Evolutionary conservation across 345 rosid species (phyloP).

Genomic region (Salix koriyanagi): DNA sequence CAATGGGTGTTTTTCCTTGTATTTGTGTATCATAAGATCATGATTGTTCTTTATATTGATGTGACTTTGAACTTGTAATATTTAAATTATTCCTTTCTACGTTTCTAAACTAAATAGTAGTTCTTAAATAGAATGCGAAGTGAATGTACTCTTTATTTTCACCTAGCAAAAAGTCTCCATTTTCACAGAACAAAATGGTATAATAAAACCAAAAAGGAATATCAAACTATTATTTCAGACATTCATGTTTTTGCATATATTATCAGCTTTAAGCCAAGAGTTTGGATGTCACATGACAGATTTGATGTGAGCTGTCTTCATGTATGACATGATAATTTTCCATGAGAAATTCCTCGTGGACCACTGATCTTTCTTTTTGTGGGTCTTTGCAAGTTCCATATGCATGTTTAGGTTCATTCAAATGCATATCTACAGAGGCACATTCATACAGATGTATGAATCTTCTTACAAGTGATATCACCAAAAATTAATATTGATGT

Average conservation of each 20-base stretch:
- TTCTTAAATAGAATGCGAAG: not conserved
- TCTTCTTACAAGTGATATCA: too few relatives aligned
- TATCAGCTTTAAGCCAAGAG: not conserved
- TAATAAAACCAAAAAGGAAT: not conserved
- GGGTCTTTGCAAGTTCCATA: not conserved
- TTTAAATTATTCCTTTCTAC: not conserved
- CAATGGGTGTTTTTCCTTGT: not conserved
- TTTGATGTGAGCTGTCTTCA: not conserved
- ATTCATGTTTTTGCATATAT: not conserved
- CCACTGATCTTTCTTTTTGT: not conserved
- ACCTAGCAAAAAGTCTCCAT: not conserved
- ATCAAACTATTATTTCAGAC: not conserved
- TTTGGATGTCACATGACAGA: not conserved
- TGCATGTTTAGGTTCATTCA: too few relatives aligned
- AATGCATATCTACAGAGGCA: too few relatives aligned
- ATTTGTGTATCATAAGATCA: not conserved
- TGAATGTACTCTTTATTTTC: not conserved
- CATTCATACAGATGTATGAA: too few relatives aligned
- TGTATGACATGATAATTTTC: not conserved
- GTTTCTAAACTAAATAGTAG: not conserved
- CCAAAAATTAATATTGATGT: too few relatives aligned
- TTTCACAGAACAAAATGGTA: not conserved
- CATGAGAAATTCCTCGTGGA: not conserved
- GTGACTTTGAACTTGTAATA: not conserved
- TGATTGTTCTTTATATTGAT: not conserved